Percentiles rank a stretch among this genome's conserved stretches.
Evolutionary conservation across 2,329 filamentous ascomycete species (phyloP).

Genomic region (Dothidotthia symphoricarpi): DNA sequence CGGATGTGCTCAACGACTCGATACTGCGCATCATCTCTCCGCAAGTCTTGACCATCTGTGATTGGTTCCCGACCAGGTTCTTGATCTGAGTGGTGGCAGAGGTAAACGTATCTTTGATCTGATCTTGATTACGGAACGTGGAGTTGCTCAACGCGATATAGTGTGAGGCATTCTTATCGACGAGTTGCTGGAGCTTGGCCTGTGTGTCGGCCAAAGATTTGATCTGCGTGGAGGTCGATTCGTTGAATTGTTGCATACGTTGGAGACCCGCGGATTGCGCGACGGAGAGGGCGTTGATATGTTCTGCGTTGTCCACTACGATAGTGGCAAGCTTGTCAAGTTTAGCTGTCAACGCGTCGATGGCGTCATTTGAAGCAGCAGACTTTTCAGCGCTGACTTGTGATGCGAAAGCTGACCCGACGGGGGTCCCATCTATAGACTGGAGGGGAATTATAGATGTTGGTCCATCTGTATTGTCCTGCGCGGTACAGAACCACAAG

Average conservation of each 20-base stretch:
- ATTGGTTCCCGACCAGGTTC: conserved; percentile 28
- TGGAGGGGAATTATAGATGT: conserved; percentile 33
- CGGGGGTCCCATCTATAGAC: conserved; percentile 24
- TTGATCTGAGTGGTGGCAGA: conserved; percentile 31
- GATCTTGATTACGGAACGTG: conserved; percentile 31
- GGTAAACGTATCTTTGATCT: conserved; percentile 27
- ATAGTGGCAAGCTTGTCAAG: conserved; percentile 28
- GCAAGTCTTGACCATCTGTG: conserved; percentile 29
- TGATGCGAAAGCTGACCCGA: conserved; percentile 6
- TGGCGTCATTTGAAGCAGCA: conserved; percentile 14
- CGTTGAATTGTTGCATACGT: conserved; percentile 40
- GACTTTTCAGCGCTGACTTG: conserved; percentile 6
- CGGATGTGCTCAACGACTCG: conserved; percentile 19
- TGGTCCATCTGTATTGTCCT: conserved; percentile 21
- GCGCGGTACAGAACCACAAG: conserved; percentile 36
- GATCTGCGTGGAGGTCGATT: conserved; percentile 36
- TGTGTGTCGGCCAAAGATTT: conserved; percentile 35
- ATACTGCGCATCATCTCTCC: conserved; percentile 32
- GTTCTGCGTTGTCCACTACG: conserved; percentile 31
- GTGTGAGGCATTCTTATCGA: conserved; percentile 37
- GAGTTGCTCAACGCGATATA: conserved; percentile 38
- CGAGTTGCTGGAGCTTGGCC: conserved; percentile 28
- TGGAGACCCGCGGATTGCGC: conserved; percentile 37
- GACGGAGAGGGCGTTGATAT: conserved; percentile 35
- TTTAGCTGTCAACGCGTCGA: conserved; percentile 23